phyloP scores from a whole-genome alignment of 371 early-diverging fungal species.

The Mortierella sp. region DNA sequence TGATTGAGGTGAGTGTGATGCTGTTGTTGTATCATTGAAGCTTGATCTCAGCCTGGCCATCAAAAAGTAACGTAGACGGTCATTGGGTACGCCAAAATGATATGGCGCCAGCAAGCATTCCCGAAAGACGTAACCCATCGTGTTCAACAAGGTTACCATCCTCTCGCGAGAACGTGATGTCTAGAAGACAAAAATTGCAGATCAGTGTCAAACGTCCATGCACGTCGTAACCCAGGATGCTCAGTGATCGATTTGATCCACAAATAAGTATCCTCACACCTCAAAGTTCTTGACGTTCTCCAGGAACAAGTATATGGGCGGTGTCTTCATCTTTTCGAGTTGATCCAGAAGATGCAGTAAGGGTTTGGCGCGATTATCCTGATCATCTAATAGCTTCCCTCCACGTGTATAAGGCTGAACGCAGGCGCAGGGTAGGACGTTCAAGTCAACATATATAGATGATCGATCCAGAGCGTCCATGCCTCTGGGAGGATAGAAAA shows the following conservation, averaged over 20 bases:
- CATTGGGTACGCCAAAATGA: constrained; percentile 78
- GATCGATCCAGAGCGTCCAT: no score
- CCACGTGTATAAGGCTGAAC: constrained; percentile 75
- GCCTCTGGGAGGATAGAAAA: no score
- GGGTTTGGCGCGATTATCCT: constrained; percentile 75
- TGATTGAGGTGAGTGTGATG: constrained; percentile 23
- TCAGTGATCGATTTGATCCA: no score
- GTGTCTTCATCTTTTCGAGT: constrained; percentile 58
- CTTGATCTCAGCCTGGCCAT: constrained; percentile 64
- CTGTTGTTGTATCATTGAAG: constrained; percentile 43
- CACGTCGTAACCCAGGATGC: no score
- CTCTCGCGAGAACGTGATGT: constrained; percentile 67
- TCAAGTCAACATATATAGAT: no score
- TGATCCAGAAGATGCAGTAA: constrained; percentile 70
- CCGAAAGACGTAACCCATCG: constrained; percentile 70
- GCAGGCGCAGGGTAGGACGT: neutral
- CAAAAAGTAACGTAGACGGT: constrained; percentile 74
- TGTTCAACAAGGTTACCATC: constrained; percentile 65
- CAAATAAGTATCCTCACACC: constrained; percentile 38
- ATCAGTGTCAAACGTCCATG: neutral
- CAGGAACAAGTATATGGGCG: constrained; percentile 69
- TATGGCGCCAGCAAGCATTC: constrained; percentile 74
- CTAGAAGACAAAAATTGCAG: constrained; percentile 24
- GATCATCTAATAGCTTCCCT: constrained; percentile 69
- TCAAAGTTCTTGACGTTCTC: constrained; percentile 87